Evolutionary conservation across 805 yeast species (phyloP), one percentile per base, ranked within the genome.

Genomic region (Sugiyamaella smithiae): DNA sequence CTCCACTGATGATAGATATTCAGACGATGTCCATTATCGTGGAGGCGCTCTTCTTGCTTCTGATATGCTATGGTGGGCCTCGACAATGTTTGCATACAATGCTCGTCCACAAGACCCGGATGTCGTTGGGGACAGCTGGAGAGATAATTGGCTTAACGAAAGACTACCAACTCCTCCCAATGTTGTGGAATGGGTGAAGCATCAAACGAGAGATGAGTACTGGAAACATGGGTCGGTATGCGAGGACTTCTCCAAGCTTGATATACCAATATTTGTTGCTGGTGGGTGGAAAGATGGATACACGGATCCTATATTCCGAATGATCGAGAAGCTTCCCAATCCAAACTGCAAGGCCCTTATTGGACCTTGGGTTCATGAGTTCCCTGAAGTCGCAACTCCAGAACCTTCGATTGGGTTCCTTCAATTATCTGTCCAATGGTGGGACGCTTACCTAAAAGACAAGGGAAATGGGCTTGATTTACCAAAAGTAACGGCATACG

Each of bases 31-130:
- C n/a, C 77, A 73, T 52, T 73, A 73, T 49, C 64, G 76, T 44
- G 77, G 77, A 42, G 77, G 77, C 11, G 68, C 74, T 60, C 38
- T 72, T 11, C 49, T 73, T 38, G 76, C 75, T 1, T 63, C 70
- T 3, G 76, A 73, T 57, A 73, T 73, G 77, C 56, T 73, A 12
- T 73, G 77, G 76, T 73, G 77, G 77, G 77, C 74, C 1, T 70
- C 75, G 4, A 73, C 76, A 0, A 73, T 73, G 77, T 59, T 66
- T 24, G 67, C 66, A 3, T 73, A 72, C 48, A 69, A 67, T 24
- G 74, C 75, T 40, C 66, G 76, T 55, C 77, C 76, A 4, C 76
- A 71, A 46, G 77, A 73, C 57, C 76, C 76, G 2, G 52, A 57
- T 17, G 63, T 72, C 37, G 72, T 67, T 19, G 73, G 73, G 7